phyloP scores from a whole-genome alignment of 495 filamentous ascomycete genomes.

The Daldinia concentrica region DNA sequence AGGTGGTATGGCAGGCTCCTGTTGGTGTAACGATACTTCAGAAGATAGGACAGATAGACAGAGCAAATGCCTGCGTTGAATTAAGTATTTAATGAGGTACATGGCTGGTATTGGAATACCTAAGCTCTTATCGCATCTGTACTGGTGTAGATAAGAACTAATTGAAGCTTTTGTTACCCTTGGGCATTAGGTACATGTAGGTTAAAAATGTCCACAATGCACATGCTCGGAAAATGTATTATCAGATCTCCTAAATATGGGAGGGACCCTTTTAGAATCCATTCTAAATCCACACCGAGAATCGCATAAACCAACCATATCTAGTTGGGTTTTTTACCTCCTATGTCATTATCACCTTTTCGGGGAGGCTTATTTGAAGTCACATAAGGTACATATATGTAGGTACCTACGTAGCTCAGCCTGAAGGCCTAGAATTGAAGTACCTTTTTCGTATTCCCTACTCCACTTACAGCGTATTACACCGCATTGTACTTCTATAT shows the following conservation, averaged over 20 bases:
- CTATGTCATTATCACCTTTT: slow-evolving; percentile 7
- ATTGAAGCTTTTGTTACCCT: not conserved
- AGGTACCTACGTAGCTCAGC: not conserved
- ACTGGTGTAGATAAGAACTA: not conserved
- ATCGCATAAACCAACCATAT: not conserved
- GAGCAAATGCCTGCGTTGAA: too few relatives aligned
- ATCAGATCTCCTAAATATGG: not conserved
- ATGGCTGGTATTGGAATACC: not conserved
- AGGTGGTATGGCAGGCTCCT: slow-evolving; percentile 2
- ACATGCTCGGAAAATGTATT: not conserved
- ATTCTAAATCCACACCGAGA: not conserved
- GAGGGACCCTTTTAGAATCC: too few relatives aligned
- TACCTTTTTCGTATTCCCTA: slow-evolving; percentile 11
- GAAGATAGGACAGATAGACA: too few relatives aligned
- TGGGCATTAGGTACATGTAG: too few relatives aligned
- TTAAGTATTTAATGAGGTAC: too few relatives aligned
- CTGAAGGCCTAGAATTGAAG: not conserved
- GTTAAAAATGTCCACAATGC: not conserved
- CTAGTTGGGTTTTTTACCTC: not conserved
- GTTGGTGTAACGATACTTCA: not conserved
- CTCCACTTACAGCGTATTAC: not conserved
- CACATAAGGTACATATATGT: not conserved
- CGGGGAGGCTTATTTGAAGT: not conserved
- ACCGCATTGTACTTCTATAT: not conserved
- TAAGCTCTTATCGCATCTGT: not conserved